Conservation (phyloP, 2,329 filamentous ascomycete genomes). For the Aspergillus sp. region DNA sequence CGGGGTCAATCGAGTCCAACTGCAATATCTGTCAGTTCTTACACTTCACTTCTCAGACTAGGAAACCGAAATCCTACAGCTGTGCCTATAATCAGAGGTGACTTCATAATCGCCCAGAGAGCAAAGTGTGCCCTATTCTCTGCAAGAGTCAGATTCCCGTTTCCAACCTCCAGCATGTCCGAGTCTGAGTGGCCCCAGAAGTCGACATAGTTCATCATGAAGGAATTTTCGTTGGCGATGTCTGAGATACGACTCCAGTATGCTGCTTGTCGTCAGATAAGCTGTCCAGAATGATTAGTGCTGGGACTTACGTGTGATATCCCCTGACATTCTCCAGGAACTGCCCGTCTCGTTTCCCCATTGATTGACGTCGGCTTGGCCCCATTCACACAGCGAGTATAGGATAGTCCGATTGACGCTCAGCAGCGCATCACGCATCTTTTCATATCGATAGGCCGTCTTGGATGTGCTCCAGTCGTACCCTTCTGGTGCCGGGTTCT, state of each 20-base stretch:
- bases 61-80: constrained; percentile 14
- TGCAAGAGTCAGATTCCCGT: constrained; percentile 41
- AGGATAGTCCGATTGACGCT: constrained; percentile 43
- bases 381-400: constrained; percentile 53
- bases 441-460: constrained; percentile 43
- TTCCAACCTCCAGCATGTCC: constrained; percentile 50
- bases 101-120: constrained; percentile 49
- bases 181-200: constrained; percentile 51
- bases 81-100: constrained; percentile 47
- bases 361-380: constrained; percentile 44
- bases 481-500: constrained; percentile 36
- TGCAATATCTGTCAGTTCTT: constrained; percentile 5
- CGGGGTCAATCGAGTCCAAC: constrained; percentile 31
- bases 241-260: constrained; percentile 27
- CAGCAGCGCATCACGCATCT: constrained; percentile 51
- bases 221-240: constrained; percentile 49
- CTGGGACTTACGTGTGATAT: constrained; percentile 22
- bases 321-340: constrained; percentile 38
- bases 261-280: constrained; percentile 8
- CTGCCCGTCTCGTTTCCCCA: constrained; percentile 50
- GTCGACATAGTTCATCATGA: constrained; percentile 39
- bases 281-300: background rate
- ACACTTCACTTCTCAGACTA: background rate
- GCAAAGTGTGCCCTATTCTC: constrained; percentile 50
- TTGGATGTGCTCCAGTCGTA: constrained; percentile 50